These are phyloP conservation scores for Climacium dendroides DNA, from an alignment of 225 moss, liverwort and hornwort species.

Conservation along the genomic window DNA sequence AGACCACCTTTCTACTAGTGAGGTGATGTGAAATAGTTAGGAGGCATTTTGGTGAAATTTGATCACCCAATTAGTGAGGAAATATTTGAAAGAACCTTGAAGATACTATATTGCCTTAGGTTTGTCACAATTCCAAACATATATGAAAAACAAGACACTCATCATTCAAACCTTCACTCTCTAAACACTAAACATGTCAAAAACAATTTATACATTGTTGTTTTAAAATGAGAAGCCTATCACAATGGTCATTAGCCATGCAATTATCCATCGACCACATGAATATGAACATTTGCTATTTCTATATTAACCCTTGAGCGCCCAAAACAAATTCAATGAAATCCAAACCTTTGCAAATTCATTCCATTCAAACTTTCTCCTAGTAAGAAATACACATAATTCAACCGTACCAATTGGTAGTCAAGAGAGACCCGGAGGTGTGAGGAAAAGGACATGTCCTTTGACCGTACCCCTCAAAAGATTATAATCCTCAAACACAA, in stretches of 20 bases:
- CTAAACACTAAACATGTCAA: background rate
- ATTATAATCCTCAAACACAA: too few relatives aligned
- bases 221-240: background rate
- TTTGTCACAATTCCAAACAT: background rate
- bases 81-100: background rate
- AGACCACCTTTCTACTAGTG: background rate
- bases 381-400: too few relatives aligned
- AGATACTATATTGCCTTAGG: rapidly evolving
- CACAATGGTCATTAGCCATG: background rate
- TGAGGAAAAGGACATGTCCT: too few relatives aligned
- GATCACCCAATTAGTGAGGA: too few relatives aligned
- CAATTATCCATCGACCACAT: background rate
- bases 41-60: background rate
- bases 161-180: background rate
- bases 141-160: background rate
- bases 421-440: too few relatives aligned
- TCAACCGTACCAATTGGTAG: too few relatives aligned
- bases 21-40: too few relatives aligned
- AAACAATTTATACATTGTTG: background rate
- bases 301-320: too few relatives aligned
- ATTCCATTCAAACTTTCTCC: too few relatives aligned
- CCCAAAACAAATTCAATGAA: too few relatives aligned
- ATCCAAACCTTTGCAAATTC: too few relatives aligned
- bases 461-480: too few relatives aligned
- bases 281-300: background rate